Base-by-base conservation (phyloP, 2,329 filamentous ascomycete species). In the Colletotrichum falcatum region DNA sequence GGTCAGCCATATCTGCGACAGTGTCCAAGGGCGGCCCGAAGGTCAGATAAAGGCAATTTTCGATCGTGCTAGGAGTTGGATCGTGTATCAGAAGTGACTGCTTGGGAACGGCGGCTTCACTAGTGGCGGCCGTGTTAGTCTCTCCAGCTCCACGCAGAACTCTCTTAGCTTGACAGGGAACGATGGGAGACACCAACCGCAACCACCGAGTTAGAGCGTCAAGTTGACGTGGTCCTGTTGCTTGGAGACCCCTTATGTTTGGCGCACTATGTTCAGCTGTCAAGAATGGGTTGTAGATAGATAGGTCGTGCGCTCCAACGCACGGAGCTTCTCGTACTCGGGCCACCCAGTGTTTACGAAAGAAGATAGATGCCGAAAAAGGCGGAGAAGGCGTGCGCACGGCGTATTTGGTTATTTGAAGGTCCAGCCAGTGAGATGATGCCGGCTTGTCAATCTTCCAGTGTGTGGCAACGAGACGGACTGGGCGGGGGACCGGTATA, bases 71-170 rank as follows among this genome's bases (percentile, higher is more conserved):
- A 51, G 53, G 44, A 46, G 53, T 48, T 46, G 49, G 48, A 48
- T 37, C 33, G 28, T 49, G 62, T 62, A 67, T 67, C 51, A 62
- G 46, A 59, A 46, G 58, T 62, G 64, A 28, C 39, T 55, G 58
- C 33, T 46, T 70, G 42, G 53, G 30, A 62, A 26, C 44, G 51
- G 68, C 64, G 68, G 67, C 58, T 59, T 59, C 39, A 70, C 68
- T 70, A 63, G 56, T 33, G 59, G 58, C 53, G 64, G 53, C 64
- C 51, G 65, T 67, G 64, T 70, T 70, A 70, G 64, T 70, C 64
- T n/a, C n/a, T 61, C 51, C 46, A 14, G 26, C 37, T 58, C 30
- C 26, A 39, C 58, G 35, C 64, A 59, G n/a, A 54, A 60, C 30
- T 12, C 64, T 54, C 39, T 33, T 67, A 70, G 68, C 59, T 63